These are phyloP conservation scores for Mariannaea sp. DNA, from an alignment of 2,329 filamentous ascomycete genomes.

Conservation along the genomic window DNA sequence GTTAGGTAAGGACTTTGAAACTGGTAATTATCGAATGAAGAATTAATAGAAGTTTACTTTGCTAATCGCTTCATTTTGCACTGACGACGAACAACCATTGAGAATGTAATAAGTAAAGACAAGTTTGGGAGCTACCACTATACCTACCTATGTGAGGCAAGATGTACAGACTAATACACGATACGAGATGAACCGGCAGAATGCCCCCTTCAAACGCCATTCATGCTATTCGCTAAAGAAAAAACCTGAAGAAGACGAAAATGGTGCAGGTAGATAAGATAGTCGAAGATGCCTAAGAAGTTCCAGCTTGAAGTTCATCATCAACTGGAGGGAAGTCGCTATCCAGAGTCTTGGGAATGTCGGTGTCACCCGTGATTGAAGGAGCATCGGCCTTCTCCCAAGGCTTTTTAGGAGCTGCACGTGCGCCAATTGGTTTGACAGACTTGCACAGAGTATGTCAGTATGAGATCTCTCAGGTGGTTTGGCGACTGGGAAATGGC, in stretches of 20 bases:
- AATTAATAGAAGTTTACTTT: conserved; percentile 33
- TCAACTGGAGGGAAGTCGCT: conserved; percentile 43
- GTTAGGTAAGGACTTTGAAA: background rate
- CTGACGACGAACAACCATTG: background rate
- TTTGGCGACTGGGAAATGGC: background rate
- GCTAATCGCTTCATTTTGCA: conserved; percentile 19
- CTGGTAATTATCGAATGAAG: conserved; percentile 28
- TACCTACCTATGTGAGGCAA: background rate
- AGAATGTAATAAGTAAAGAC: background rate
- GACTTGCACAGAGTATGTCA: conserved; percentile 43
- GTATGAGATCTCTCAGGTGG: background rate
- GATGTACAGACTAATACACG: background rate
- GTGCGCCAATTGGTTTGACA: conserved; percentile 54
- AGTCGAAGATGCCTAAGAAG: conserved; percentile 1
- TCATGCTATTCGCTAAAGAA: conserved; percentile 12
- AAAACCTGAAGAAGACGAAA: too few species aligned
- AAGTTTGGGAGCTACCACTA: background rate
- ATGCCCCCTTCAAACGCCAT: conserved; percentile 17
- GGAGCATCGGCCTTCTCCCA: conserved; percentile 70
- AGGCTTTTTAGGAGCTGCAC: conserved; percentile 62
- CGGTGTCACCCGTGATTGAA: conserved; percentile 24
- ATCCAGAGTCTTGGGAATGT: conserved; percentile 39
- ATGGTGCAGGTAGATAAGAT: background rate
- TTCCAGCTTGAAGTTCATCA: conserved; percentile 17
- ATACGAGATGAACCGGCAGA: background rate